phyloP scores from a whole-genome alignment of 192 early-diverging fungal genomes.

The Spizellomyces punctatus region DNA sequence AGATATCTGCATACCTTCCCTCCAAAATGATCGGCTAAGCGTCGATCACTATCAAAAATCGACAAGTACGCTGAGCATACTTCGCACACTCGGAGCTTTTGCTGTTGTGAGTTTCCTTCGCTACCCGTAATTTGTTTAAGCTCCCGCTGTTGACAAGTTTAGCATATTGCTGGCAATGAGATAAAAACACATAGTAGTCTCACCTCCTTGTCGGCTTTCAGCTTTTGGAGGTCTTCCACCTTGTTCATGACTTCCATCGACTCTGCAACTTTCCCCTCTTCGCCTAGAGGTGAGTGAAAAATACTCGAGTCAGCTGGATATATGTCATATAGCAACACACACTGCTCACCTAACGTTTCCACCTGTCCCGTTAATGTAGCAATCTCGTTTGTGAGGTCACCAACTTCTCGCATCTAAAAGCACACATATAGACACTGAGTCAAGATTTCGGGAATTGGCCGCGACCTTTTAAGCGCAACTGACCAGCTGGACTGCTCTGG shows the following conservation, averaged over 20 bases:
- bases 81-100: conserved; percentile 61
- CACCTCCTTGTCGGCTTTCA: conserved; percentile 52
- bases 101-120: conserved; percentile 53
- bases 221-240: conserved; percentile 43
- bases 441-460: too few relatives aligned
- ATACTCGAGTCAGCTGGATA: background rate
- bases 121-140: conserved; percentile 37
- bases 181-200: conserved; percentile 1
- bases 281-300: conserved; percentile 30
- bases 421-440: background rate
- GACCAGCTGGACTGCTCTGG: conserved; percentile 30
- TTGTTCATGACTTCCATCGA: conserved; percentile 47
- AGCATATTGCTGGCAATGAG: background rate
- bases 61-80: conserved; percentile 57
- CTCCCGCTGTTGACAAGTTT: conserved; percentile 36
- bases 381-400: conserved; percentile 40
- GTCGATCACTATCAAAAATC: conserved; percentile 53
- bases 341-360: conserved; percentile 45
- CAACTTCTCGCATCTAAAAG: conserved; percentile 32
- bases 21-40: conserved; percentile 44
- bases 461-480: background rate
- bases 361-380: conserved; percentile 43
- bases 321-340: background rate
- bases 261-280: conserved; percentile 52
- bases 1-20: conserved; percentile 40